Base-by-base conservation (phyloP, 371 early-diverging fungal species). In the Synchytrium microbalum region DNA sequence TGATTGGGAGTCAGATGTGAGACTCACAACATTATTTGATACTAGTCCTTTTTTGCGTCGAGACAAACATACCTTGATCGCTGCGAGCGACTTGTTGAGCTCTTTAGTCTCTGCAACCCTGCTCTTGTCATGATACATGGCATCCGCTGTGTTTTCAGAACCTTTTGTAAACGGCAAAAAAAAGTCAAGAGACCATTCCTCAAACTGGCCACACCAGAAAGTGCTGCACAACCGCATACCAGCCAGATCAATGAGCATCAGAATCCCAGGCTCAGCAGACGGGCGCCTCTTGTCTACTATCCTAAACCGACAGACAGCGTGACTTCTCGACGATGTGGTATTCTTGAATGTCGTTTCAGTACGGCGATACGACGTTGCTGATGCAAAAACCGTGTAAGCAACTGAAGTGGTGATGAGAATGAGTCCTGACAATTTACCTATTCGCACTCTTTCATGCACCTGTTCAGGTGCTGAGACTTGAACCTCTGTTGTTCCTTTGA, bases 61-160 rank as follows among this genome's bases (percentile, higher is more conserved):
- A 14, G 23, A 51, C 59, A 80, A 72, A 59, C 79, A 80, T 26
- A 78, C 79, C 63, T 80, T 80, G 28, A 80, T 64, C 13, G 75
- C 69, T 54, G 64, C 52, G 14, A 80, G 67, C 24, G 70, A 71
- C 64, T 68, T 69, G 69, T 80, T 80, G 64, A 79, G 78, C 55
- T 69, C 72, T 24, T 66, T 66, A 26, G 75, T 68, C 63, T 80
- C 81, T 52, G 32, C 53, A 23, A 77, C 55, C 5, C 77, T 68
- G 28, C 74, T 75, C 59, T 67, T 66, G 46, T 67, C 66, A 63
- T 80, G 81, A 58, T 66, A 29, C 14, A 62, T 55, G 24, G 66
- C 38, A 63, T 78, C 81, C 14, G 64, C 52, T 26, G 61, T 51
- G 31, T 64, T 23, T 61, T 80, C 81, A 53, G 72, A 71, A 16